Evolutionary conservation across 805 yeast species (phyloP).

Genomic region (Yamadazyma sp.): DNA sequence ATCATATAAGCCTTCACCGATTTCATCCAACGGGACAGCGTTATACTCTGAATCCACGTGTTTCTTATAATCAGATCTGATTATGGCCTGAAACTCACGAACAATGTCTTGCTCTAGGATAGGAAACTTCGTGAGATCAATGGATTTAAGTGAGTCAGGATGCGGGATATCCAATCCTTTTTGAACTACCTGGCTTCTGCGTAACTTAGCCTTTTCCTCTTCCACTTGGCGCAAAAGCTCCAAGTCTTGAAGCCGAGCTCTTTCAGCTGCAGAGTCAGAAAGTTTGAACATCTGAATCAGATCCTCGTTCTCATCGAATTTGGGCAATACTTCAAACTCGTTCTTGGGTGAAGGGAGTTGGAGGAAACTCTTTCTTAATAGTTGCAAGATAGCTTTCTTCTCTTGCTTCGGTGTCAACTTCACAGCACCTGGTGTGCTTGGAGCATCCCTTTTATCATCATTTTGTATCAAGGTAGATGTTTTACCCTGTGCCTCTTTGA

Average conservation of each 20-base stretch:
- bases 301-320: conserved; percentile 21
- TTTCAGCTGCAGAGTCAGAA: conserved; percentile 22
- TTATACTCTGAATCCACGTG: conserved; percentile 21
- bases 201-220: conserved; percentile 28
- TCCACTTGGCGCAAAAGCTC: conserved; percentile 25
- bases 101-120: conserved; percentile 22
- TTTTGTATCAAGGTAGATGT: conserved; percentile 3
- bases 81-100: conserved; percentile 33
- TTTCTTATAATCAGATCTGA: conserved; percentile 43
- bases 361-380: conserved; percentile 17
- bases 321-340: conserved; percentile 36
- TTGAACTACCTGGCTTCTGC: conserved; percentile 50
- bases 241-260: conserved; percentile 23
- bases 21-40: conserved; percentile 24
- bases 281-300: conserved; percentile 22
- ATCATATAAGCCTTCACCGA: conserved; percentile 27
- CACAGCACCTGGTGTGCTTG: background rate
- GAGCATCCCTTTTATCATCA: background rate
- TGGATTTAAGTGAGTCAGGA: conserved; percentile 15
- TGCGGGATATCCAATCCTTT: conserved; percentile 44
- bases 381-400: conserved; percentile 13
- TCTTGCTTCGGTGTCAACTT: conserved; percentile 7
- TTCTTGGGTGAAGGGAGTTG: conserved; percentile 41
- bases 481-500: conserved; percentile 23
- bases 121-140: background rate